phyloP scores from a whole-genome alignment of 2,329 filamentous ascomycete species.

The Aspergillus proliferans region DNA sequence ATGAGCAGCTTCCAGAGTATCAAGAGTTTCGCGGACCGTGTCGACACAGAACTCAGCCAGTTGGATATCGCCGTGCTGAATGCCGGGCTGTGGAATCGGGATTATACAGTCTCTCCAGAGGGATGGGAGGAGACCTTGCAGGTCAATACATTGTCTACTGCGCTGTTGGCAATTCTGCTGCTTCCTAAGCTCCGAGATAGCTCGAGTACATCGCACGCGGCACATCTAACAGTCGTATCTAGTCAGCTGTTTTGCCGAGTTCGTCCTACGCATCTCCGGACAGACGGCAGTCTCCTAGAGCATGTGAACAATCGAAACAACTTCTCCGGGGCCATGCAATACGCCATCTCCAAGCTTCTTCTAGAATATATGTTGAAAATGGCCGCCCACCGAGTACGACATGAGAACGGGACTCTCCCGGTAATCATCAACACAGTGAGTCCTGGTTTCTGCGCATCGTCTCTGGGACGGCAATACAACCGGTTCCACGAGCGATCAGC shows the following conservation, averaged over 20 bases:
- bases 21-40: slow-evolving; percentile 34
- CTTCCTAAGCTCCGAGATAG: slow-evolving; percentile 41
- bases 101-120: slow-evolving; percentile 32
- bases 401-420: slow-evolving; percentile 28
- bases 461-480: slow-evolving; percentile 36
- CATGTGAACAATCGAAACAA: slow-evolving; percentile 25
- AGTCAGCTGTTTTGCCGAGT: slow-evolving; percentile 36
- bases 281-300: slow-evolving; percentile 25
- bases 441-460: slow-evolving; percentile 40
- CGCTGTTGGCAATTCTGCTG: slow-evolving; percentile 49
- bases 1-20: slow-evolving; percentile 43
- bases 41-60: slow-evolving; percentile 29
- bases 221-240: slow-evolving; percentile 42
- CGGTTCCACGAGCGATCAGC: slow-evolving; percentile 29
- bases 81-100: slow-evolving; percentile 38
- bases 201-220: slow-evolving; percentile 22
- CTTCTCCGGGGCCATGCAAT: slow-evolving; percentile 31
- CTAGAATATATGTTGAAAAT: slow-evolving; percentile 38
- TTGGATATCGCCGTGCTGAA: slow-evolving; percentile 44
- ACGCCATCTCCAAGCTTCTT: slow-evolving; percentile 38
- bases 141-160: slow-evolving; percentile 54
- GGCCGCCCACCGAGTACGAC: slow-evolving; percentile 25
- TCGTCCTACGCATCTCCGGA: slow-evolving; percentile 24
- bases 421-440: slow-evolving; percentile 42
- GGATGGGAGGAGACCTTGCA: slow-evolving; percentile 51